phyloP scores from a whole-genome alignment of 805 yeast genomes.

The Maudiozyma saulgeensis region DNA sequence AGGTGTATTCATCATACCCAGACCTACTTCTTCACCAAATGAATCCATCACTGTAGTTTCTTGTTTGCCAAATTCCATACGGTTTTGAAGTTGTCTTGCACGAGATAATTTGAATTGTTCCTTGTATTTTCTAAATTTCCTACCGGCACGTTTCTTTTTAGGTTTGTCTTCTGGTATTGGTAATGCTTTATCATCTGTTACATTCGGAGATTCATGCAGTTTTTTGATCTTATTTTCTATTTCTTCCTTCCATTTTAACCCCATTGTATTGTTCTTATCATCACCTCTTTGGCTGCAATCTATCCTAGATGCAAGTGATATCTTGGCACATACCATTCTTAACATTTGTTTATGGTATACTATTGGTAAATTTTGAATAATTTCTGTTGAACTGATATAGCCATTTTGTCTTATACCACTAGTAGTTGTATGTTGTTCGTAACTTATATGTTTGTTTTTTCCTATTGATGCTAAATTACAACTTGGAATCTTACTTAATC shows the following conservation, averaged over 20 bases:
- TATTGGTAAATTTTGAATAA: conserved; percentile 50
- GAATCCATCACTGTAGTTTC: conserved; percentile 55
- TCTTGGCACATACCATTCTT: conserved; percentile 70
- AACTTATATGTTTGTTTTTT: conserved; percentile 29
- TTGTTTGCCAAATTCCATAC: conserved; percentile 70
- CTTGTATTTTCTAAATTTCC: conserved; percentile 67
- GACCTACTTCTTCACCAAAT: conserved; percentile 73
- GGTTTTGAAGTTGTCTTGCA: conserved; percentile 71
- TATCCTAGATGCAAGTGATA: conserved; percentile 72
- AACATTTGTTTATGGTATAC: conserved; percentile 58
- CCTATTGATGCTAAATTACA: conserved; percentile 81
- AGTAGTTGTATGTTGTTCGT: conserved; percentile 28
- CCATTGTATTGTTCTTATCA: conserved; percentile 41
- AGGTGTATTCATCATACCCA: conserved; percentile 51
- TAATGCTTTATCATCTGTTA: conserved; percentile 55
- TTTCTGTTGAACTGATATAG: conserved; percentile 48
- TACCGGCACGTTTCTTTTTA: conserved; percentile 82
- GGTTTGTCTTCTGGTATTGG: conserved; percentile 67
- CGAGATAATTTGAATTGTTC: conserved; percentile 77
- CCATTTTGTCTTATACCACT: conserved; percentile 56
- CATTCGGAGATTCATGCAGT: conserved; percentile 68
- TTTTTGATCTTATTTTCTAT: conserved; percentile 58
- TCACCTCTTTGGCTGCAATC: conserved; percentile 42
- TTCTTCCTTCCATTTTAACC: conserved; percentile 51
- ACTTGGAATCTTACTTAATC: conserved; percentile 61